Conservation (phyloP, 2,329 filamentous ascomycete genomes). For the Botrytis pseudocinerea region DNA sequence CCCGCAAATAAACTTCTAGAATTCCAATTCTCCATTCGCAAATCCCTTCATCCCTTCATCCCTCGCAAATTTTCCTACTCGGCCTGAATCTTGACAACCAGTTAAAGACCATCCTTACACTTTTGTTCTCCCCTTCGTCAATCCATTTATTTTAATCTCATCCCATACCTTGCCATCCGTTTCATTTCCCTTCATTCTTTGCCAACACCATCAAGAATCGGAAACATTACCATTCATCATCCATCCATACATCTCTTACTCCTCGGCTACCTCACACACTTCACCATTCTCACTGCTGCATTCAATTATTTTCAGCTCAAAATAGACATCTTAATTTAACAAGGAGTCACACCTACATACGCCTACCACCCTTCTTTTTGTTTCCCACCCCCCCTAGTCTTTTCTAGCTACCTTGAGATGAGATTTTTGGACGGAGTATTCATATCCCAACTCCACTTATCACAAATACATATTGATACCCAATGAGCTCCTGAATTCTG, state of each 20-base stretch:
- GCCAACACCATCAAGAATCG: background rate
- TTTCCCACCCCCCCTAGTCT: background rate
- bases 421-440: constrained; percentile 8
- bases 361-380: background rate
- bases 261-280: background rate
- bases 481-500: constrained; percentile 18
- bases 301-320: constrained; percentile 5
- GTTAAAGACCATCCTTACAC: background rate
- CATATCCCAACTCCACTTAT: constrained; percentile 22
- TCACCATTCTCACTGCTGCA: constrained; percentile 8
- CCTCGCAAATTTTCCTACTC: constrained; percentile 11
- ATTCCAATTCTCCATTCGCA: constrained; percentile 13
- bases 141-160: constrained; percentile 1
- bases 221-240: constrained; percentile 14
- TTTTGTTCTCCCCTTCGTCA: background rate
- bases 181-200: constrained; percentile 9
- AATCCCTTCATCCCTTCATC: constrained; percentile 1
- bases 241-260: constrained; percentile 10
- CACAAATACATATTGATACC: constrained; percentile 24
- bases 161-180: background rate
- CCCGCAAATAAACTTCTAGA: constrained; percentile 18
- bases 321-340: constrained; percentile 3
- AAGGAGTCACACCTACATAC: constrained; percentile 19
- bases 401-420: constrained; percentile 9
- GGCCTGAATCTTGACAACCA: constrained; percentile 7